These are phyloP conservation scores for Aspergillus novofumigatus DNA, from an alignment of 2,329 filamentous ascomycete species.

Conservation along the genomic window DNA sequence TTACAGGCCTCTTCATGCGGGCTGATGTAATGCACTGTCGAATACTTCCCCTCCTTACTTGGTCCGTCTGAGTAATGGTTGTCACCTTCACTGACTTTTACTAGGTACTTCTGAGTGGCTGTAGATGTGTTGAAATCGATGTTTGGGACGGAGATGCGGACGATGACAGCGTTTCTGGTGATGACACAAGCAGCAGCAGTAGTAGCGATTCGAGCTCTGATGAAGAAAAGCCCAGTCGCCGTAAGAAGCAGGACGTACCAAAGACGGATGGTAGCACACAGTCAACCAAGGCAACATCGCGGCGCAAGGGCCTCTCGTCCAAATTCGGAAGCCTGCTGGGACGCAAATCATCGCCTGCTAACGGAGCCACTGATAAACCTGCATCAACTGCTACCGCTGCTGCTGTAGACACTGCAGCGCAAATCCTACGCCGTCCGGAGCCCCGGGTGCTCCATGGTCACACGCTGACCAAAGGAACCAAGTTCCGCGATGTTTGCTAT, in stretches of 20 bases:
- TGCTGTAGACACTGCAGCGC: conserved; percentile 1
- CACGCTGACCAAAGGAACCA: conserved; percentile 79
- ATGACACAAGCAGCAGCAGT: conserved; percentile 34
- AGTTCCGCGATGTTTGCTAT: conserved; percentile 80
- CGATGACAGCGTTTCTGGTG: conserved; percentile 26
- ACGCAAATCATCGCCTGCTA: conserved; percentile 13
- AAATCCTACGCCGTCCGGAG: conserved; percentile 48
- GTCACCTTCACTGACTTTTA: background rate
- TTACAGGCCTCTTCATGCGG: background rate
- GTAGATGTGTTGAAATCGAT: conserved; percentile 90
- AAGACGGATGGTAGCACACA: conserved; percentile 8
- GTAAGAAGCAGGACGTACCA: conserved; percentile 18
- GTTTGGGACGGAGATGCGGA: conserved; percentile 74
- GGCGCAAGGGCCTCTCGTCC: conserved; percentile 16
- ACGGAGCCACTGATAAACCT: background rate
- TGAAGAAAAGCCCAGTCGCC: conserved; percentile 9
- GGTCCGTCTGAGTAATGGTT: background rate
- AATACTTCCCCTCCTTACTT: background rate
- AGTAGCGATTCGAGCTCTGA: conserved; percentile 24
- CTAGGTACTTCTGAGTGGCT: conserved; percentile 69
- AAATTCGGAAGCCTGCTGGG: conserved; percentile 20
- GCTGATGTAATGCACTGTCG: background rate
- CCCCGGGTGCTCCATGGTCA: conserved; percentile 82
- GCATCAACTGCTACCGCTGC: background rate
- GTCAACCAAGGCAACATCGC: conserved; percentile 4